Percentiles rank a stretch among this genome's conserved stretches.
Conservation (phyloP, 306 rosid species). For the Corylus avellana region DNA sequence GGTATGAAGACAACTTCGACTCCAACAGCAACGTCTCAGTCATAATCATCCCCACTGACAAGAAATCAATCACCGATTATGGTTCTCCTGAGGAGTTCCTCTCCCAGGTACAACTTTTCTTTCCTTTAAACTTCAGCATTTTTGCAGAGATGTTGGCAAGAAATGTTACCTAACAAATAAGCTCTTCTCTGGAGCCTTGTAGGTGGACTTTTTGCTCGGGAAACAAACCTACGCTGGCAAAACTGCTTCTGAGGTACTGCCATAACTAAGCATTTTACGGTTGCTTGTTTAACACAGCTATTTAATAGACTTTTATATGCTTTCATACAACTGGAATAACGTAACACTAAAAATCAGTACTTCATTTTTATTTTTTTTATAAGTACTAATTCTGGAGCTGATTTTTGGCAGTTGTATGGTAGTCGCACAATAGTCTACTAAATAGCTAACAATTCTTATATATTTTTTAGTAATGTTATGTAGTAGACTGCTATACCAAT, state of each 20-base stretch:
- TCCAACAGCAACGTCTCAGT: conserved; percentile 63
- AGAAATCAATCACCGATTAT: conserved; percentile 78
- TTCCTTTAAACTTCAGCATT: not conserved
- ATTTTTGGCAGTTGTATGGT: too few relatives aligned
- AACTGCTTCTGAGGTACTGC: conserved; percentile 86
- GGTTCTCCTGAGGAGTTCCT: conserved; percentile 88
- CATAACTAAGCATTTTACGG: not conserved
- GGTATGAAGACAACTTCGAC: conserved; percentile 93
- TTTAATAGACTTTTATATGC: too few relatives aligned
- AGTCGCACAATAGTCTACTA: too few relatives aligned
- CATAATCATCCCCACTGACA: conserved; percentile 70
- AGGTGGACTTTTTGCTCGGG: conserved; percentile 93
- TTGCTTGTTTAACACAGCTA: not conserved
- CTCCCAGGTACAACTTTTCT: conserved; percentile 19
- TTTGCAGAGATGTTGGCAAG: not conserved
- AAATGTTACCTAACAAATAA: conserved; percentile 23
- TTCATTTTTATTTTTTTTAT: too few relatives aligned
- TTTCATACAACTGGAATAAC: too few relatives aligned
- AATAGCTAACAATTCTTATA: too few relatives aligned
- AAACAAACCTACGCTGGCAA: conserved; percentile 85
- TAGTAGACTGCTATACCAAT: too few relatives aligned
- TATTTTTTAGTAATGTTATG: too few relatives aligned
- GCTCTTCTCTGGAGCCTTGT: conserved; percentile 28
- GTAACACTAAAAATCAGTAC: too few relatives aligned
- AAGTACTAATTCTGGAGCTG: too few relatives aligned